Percentiles rank a stretch among this genome's conserved stretches.
Conservation (phyloP, 345 rosid species). For the Eutrema heterophyllum region DNA sequence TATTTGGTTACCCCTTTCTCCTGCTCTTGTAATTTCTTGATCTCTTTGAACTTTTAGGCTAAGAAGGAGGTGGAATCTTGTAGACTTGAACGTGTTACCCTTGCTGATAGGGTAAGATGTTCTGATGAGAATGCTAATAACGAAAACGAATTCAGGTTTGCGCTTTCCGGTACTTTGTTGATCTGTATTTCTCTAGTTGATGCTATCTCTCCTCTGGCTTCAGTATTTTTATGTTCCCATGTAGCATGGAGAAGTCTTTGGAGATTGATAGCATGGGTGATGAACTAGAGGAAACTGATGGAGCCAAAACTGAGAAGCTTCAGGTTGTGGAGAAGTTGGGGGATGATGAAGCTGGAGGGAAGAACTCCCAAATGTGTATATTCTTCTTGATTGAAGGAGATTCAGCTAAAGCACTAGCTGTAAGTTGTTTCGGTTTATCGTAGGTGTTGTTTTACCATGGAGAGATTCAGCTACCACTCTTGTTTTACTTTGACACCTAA, state of each 20-base stretch:
- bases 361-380: no score
- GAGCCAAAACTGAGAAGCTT: no score
- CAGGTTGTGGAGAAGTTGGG: no score
- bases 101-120: conserved; percentile 40
- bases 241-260: conserved; percentile 45
- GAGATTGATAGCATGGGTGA: conserved; percentile 51
- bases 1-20: no score
- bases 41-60: conserved; percentile 31
- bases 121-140: conserved; percentile 37
- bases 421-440: no score
- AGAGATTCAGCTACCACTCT: no score
- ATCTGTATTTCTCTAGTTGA: neutral
- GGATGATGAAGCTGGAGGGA: no score
- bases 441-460: no score
- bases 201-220: neutral
- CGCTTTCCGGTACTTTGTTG: neutral
- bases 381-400: no score
- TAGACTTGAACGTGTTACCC: conserved; percentile 45
- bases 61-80: conserved; percentile 49
- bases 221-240: conserved; percentile 6
- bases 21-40: neutral
- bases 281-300: conserved; percentile 14
- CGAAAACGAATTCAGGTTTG: conserved; percentile 77
- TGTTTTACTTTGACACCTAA: no score
- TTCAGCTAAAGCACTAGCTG: no score